These are phyloP conservation scores for Linum tenue DNA, from an alignment of 345 rosid genomes.

Conservation along the genomic window DNA sequence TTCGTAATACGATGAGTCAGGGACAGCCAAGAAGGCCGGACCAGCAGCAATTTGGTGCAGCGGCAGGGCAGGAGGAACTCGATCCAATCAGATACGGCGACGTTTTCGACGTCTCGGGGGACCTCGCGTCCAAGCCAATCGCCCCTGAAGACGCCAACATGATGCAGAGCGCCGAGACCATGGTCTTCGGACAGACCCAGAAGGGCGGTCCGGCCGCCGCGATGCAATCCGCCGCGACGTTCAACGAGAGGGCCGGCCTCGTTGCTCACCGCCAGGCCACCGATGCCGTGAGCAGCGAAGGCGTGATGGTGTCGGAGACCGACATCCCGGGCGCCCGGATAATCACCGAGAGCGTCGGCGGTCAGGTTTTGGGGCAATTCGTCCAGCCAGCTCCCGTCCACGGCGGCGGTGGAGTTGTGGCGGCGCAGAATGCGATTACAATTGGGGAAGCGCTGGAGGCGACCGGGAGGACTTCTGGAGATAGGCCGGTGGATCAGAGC, in stretches of 20 bases:
- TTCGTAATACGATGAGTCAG: slow-evolving; percentile 45
- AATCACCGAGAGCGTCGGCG: slow-evolving; percentile 51
- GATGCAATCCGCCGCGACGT: slow-evolving; percentile 57
- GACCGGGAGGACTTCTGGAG: slow-evolving; percentile 27
- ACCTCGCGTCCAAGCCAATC: slow-evolving; percentile 35
- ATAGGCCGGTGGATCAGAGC: slow-evolving; percentile 49
- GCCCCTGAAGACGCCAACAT: slow-evolving; percentile 62
- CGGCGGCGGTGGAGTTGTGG: slow-evolving; percentile 4
- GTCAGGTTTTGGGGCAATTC: slow-evolving; percentile 49
- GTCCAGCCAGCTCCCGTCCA: slow-evolving; percentile 34
- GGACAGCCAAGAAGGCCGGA: slow-evolving; percentile 41
- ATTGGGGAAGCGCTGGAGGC: slow-evolving; percentile 74
- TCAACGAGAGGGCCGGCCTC: slow-evolving; percentile 42
- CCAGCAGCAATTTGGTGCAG: neutral
- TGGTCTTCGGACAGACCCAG: slow-evolving; percentile 47
- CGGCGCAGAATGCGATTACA: slow-evolving; percentile 33
- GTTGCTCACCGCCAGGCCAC: slow-evolving; percentile 36
- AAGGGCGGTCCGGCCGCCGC: slow-evolving; percentile 54
- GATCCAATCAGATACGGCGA: slow-evolving; percentile 52
- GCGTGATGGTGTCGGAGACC: slow-evolving; percentile 50
- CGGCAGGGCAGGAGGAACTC: neutral
- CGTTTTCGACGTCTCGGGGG: slow-evolving; percentile 47
- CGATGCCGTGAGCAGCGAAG: slow-evolving; percentile 28
- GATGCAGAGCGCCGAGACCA: slow-evolving; percentile 68
- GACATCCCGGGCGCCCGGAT: slow-evolving; percentile 41